Base-by-base conservation (phyloP, 1,284 basidiomycete species). In the Puccinia brachypodii region DNA sequence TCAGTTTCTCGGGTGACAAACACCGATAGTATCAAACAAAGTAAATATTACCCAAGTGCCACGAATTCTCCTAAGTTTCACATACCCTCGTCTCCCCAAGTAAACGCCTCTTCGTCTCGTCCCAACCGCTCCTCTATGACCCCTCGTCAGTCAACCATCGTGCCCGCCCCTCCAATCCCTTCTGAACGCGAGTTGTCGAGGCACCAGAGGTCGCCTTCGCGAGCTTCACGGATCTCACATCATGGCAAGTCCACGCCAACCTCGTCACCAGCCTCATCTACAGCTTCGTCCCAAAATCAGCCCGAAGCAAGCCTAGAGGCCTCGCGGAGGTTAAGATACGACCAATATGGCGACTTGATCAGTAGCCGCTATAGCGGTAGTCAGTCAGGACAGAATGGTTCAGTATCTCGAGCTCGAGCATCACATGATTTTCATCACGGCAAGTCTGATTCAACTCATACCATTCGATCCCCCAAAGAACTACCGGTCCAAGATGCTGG, bases 391-490 rank as follows among this genome's bases (percentile, higher is more conserved):
- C 28, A 66, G 11, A 66, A 66, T 7, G 22, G 36, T 14, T 66
- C 36, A 25, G 33, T 33, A 66, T 66, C 64, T 0, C 36, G 40
- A 19, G 22, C 64, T 40, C 36, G 16, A 42, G 0, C 22, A 22
- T n/a, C 33, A 38, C 13, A 36, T 36, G 36, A n/a, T n/a, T n/a
- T 66, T 33, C 64, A 66, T 38, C 64, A 66, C 36, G 64, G 64
- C 64, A 66, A 66, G 64, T 66, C 64, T 38, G 36, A 66, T 40
- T 66, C 64, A 66, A 66, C 64, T 66, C 22, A 38, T 64, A 38
- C 60, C 8, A 31, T 38, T 25, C 64, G n/a, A 42, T 42, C n/a
- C n/a, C n/a, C 11, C 64, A 66, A 66, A 40, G 33, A 42, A n/a
- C 33, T 22, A 25, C 25, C 33, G 40, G 19, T 40, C 8, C 9